Percentiles rank a stretch among this genome's conserved stretches.
Conservation (phyloP, 768 basidiomycete genomes). For the Chalciporus piperatus region DNA sequence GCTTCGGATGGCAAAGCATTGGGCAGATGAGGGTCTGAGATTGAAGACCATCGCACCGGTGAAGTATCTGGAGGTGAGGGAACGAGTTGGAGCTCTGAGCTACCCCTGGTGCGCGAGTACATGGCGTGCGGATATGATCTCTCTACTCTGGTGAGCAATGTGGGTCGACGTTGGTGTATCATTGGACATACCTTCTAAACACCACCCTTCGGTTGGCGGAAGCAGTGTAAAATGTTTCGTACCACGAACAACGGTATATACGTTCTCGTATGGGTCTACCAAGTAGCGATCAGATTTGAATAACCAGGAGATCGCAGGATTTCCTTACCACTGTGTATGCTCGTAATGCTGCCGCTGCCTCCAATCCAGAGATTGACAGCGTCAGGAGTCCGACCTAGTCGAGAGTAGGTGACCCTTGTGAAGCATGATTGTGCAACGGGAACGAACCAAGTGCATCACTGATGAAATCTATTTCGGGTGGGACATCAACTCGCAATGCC, state of each 20-base stretch:
- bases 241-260: constrained; percentile 85
- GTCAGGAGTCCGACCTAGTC: constrained; percentile 63
- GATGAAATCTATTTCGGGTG: constrained; percentile 69
- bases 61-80: constrained; percentile 33
- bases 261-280: constrained; percentile 88
- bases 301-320: not conserved
- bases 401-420: not conserved
- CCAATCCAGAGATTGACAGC: constrained; percentile 96
- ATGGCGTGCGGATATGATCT: constrained; percentile 62
- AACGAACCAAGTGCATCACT: constrained; percentile 71
- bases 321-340: constrained; percentile 75
- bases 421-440: not conserved
- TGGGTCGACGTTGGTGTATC: not conserved
- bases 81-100: constrained; percentile 25
- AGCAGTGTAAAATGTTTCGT: constrained; percentile 82
- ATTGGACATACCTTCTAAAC: constrained; percentile 61
- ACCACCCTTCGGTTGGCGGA: constrained; percentile 88
- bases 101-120: constrained; percentile 43
- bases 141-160: constrained; percentile 39
- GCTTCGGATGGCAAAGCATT: constrained; percentile 48
- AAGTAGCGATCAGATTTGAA: not conserved
- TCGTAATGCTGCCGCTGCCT: constrained; percentile 70
- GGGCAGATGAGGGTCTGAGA: constrained; percentile 53
- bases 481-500: constrained; percentile 62
- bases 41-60: constrained; percentile 79